These are phyloP conservation scores for Astragalus glycyphyllos DNA, from an alignment of 306 rosid species.

Conservation along the genomic window DNA sequence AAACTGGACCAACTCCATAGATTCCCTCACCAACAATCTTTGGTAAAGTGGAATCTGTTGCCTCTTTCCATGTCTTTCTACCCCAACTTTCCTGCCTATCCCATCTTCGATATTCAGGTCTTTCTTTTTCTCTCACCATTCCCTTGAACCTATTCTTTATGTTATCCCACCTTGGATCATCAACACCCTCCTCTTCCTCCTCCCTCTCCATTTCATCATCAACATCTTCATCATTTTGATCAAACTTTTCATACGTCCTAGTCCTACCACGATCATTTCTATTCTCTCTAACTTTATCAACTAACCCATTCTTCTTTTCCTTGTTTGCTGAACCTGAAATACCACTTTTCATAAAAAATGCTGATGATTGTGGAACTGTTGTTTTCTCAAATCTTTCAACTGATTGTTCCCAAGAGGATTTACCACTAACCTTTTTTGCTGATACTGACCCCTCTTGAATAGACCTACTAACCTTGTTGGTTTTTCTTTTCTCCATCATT, in stretches of 20 bases:
- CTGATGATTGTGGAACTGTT: constrained; percentile 36
- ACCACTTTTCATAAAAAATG: constrained; percentile 40
- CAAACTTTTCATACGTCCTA: constrained; percentile 43
- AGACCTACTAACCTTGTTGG: constrained; percentile 39
- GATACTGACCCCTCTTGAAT: constrained; percentile 47
- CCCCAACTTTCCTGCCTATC: constrained; percentile 84
- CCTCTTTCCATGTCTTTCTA: constrained; percentile 87
- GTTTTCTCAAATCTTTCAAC: constrained; percentile 53
- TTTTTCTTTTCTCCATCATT: constrained; percentile 32
- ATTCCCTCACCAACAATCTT: constrained; percentile 87
- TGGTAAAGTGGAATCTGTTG: constrained; percentile 76
- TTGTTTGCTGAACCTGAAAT: constrained; percentile 28
- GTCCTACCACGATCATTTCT: constrained; percentile 39
- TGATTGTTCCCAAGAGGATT: constrained; percentile 67
- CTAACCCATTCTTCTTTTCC: constrained; percentile 44
- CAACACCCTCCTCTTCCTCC: constrained; percentile 49
- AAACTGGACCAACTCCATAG: constrained; percentile 94
- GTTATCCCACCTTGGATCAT: constrained; percentile 91
- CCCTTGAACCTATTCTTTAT: constrained; percentile 64
- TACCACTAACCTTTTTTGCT: constrained; percentile 43
- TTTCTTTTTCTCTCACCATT: constrained; percentile 59
- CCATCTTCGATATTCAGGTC: constrained; percentile 77
- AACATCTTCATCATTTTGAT: constrained; percentile 52
- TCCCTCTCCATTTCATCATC: constrained; percentile 59
- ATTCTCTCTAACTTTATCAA: constrained; percentile 46